These are phyloP conservation scores for Orbilia brochopaga DNA, from an alignment of 2,329 filamentous ascomycete genomes.

Conservation along the genomic window DNA sequence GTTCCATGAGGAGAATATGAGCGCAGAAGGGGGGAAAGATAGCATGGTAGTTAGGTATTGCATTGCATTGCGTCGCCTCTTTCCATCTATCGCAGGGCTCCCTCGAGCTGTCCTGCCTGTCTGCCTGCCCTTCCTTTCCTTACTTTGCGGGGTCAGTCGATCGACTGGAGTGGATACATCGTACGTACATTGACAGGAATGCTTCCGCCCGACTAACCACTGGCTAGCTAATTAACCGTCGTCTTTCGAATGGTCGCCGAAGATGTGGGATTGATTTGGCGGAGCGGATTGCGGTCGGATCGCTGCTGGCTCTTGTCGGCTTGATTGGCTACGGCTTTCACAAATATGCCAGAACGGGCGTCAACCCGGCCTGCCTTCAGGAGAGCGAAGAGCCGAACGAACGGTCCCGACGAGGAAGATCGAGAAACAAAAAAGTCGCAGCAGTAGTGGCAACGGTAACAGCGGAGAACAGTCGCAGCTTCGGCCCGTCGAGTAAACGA, in stretches of 20 bases:
- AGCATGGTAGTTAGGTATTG: neutral
- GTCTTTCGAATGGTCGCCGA: constrained; percentile 24
- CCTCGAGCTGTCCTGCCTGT: neutral
- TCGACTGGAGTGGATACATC: constrained; percentile 10
- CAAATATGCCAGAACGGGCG: constrained; percentile 19
- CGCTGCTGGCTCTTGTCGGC: constrained; percentile 39
- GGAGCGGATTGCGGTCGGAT: constrained; percentile 19
- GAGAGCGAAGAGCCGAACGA: constrained; percentile 31
- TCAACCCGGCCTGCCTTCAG: constrained; percentile 18
- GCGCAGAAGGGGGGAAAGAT: constrained; percentile 5
- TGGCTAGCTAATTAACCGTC: constrained; percentile 3
- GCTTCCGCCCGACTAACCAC: neutral
- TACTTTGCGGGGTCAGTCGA: constrained; percentile 27
- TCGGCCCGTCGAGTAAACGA: constrained; percentile 44
- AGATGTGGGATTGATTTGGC: constrained; percentile 2
- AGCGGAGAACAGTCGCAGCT: too few relatives aligned
- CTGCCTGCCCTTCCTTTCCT: constrained; percentile 39
- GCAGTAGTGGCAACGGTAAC: neutral
- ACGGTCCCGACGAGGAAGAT: constrained; percentile 30
- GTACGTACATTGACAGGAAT: constrained; percentile 28
- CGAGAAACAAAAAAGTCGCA: neutral
- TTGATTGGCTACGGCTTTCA: constrained; percentile 51
- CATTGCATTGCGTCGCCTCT: constrained; percentile 9
- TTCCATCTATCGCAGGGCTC: neutral
- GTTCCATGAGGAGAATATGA: constrained; percentile 25